Evolutionary conservation across 2,329 filamentous ascomycete genomes (phyloP), one percentile per base, ranked within the genome.

Genomic region (Elsinoe necatrix): DNA sequence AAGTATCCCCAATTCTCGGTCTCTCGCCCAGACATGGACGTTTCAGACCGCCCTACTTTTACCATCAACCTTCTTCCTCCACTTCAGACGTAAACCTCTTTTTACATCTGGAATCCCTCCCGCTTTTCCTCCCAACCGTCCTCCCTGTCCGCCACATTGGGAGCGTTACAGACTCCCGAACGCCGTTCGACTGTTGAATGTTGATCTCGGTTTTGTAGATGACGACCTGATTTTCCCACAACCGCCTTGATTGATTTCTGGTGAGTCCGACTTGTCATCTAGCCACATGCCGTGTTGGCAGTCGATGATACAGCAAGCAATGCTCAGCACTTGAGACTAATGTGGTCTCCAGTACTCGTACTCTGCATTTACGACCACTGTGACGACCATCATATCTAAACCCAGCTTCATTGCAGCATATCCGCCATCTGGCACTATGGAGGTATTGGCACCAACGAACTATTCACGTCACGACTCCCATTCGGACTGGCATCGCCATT

Each of bases 1-100:
- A 41, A 56, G 18, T 27, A 48, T 45, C 54, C 29, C 54, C 27
- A 42, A 9, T 56, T 29, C 23, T 27, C 20, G 37, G 54, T 45
- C 25, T 45, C 54, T 56, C 35, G 39, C 37, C 54, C 41, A 45
- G 54, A 42, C 54, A 37, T 27, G 41, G 16, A 56, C 54, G 54
- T 56, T 56, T 56, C 54, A 56, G 54, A 56, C 54, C 23, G 18
- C 21, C 42, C 54, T 56, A 56, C 54, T 56, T 55, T 45, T 56
- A 56, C 54, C 54, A 56, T 56, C 54, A 23, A 29, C 29, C 27
- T 39, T 27, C 27, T 39, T 27, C 51, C 39, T 23, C 35, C 14
- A 39, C 20, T n/a, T 27, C 27, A 27, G n/a, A 16, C 7, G 14
- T 18, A 1, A 14, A 7, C 25, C 34, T 25, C 16, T 41, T 48